Conservation (phyloP, 2,329 filamentous ascomycete species). For the Fusarium avenaceum region DNA sequence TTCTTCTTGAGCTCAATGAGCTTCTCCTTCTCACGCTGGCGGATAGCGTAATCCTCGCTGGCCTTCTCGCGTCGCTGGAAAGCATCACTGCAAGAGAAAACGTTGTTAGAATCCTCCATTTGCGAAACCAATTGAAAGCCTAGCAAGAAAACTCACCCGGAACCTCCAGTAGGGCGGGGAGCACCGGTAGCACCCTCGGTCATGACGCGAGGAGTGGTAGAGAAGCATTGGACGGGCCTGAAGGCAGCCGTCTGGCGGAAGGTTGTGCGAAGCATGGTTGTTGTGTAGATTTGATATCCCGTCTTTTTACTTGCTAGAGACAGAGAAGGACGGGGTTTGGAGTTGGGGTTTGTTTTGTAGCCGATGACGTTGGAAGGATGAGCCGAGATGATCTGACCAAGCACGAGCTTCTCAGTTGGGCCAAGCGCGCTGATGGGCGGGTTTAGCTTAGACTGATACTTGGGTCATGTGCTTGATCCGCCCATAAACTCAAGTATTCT, state of each 20-base stretch:
- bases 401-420: slow-evolving; percentile 31
- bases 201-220: slow-evolving; percentile 74
- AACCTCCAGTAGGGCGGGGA: slow-evolving; percentile 66
- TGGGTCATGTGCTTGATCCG: accelerated
- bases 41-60: slow-evolving; percentile 86
- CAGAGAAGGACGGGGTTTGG: slow-evolving; percentile 13
- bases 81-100: slow-evolving; percentile 73
- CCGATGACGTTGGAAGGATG: slow-evolving; percentile 47
- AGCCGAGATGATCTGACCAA: slow-evolving; percentile 48
- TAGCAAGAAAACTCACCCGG: slow-evolving; percentile 60
- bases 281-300: slow-evolving; percentile 22
- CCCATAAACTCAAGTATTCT: slow-evolving; percentile 15
- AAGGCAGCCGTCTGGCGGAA: slow-evolving; percentile 67
- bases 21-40: slow-evolving; percentile 91
- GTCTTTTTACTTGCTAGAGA: slow-evolving; percentile 26
- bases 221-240: slow-evolving; percentile 72
- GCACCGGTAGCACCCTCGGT: slow-evolving; percentile 77
- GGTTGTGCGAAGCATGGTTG: slow-evolving; percentile 76
- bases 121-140: slow-evolving; percentile 24
- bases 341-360: slow-evolving; percentile 40
- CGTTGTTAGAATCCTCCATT: slow-evolving; percentile 14
- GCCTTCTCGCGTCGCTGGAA: slow-evolving; percentile 95
- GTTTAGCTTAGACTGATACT: slow-evolving; percentile 30
- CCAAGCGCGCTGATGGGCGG: slow-evolving; percentile 7
- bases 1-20: slow-evolving; percentile 80